Conservation (phyloP, 371 early-diverging fungal species). For the Spraguea lophii region DNA sequence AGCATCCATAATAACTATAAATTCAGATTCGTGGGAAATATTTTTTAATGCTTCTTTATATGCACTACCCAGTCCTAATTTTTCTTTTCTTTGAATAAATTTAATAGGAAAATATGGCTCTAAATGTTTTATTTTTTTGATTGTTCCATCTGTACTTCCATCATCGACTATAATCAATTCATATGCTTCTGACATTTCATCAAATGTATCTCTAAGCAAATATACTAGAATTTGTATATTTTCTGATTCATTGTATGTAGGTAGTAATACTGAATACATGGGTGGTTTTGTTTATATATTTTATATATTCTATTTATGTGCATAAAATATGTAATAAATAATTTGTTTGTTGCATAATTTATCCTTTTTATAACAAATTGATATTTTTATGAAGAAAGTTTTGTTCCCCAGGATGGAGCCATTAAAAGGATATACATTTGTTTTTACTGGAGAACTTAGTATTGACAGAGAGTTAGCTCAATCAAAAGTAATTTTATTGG, state of each 20-base stretch:
- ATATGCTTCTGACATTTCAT: constrained; percentile 57
- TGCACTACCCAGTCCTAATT: constrained; percentile 83
- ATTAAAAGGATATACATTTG: constrained; percentile 20
- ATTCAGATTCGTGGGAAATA: constrained; percentile 74
- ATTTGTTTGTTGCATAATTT: no score
- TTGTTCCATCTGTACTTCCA: constrained; percentile 86
- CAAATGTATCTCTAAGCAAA: constrained; percentile 63
- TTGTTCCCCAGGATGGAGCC: constrained; percentile 9
- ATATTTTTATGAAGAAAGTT: no score
- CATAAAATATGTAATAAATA: no score
- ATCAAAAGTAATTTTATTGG: constrained; percentile 16
- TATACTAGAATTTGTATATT: constrained; percentile 77
- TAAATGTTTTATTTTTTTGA: constrained; percentile 66
- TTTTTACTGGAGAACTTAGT: constrained; percentile 32
- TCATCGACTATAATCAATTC: constrained; percentile 94
- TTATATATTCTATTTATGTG: no score
- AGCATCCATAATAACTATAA: constrained; percentile 88
- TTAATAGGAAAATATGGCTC: constrained; percentile 45
- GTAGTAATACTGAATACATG: constrained; percentile 49
- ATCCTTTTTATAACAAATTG: no score
- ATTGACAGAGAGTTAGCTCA: constrained; percentile 32
- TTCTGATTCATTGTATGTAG: constrained; percentile 92
- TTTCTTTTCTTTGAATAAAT: constrained; percentile 71
- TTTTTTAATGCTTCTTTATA: constrained; percentile 77
- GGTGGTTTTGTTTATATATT: no score